These are phyloP conservation scores for Angomonas deanei DNA, from an alignment of 208 protist genomes.

Conservation along the genomic window DNA sequence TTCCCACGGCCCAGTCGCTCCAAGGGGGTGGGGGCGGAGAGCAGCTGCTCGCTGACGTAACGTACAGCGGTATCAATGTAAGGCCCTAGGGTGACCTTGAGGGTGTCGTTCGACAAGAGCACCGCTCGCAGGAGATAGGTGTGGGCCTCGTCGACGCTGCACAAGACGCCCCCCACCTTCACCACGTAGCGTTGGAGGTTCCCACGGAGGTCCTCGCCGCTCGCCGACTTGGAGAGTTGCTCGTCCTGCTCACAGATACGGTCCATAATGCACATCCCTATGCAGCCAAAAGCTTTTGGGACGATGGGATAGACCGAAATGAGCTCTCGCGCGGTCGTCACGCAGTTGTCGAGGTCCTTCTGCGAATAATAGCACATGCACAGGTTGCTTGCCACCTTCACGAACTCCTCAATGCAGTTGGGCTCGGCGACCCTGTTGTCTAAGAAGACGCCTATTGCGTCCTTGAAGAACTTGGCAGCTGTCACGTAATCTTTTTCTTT, in stretches of 20 bases:
- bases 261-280: conserved; percentile 51
- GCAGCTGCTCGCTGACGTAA: conserved; percentile 35
- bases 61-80: conserved; percentile 29
- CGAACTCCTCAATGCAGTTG: conserved; percentile 31
- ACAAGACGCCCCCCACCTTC: conserved; percentile 25
- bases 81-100: conserved; percentile 31
- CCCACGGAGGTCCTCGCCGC: conserved; percentile 22
- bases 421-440: conserved; percentile 16
- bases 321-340: conserved; percentile 28
- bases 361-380: conserved; percentile 28
- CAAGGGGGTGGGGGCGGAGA: conserved; percentile 27
- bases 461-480: conserved; percentile 19
- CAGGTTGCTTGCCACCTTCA: conserved; percentile 35
- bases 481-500: conserved; percentile 12
- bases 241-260: conserved; percentile 25
- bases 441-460: conserved; percentile 24
- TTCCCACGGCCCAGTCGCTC: conserved; percentile 24
- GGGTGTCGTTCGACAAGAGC: conserved; percentile 16
- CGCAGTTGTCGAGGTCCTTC: conserved; percentile 20
- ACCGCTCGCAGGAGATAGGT: conserved; percentile 31
- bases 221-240: conserved; percentile 12
- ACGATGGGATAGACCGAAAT: conserved; percentile 39
- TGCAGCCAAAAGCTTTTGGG: conserved; percentile 36
- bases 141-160: conserved; percentile 44
- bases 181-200: conserved; percentile 29